phyloP scores from a whole-genome alignment of 441 rosid genomes.

The Francoa sonchifolia region DNA sequence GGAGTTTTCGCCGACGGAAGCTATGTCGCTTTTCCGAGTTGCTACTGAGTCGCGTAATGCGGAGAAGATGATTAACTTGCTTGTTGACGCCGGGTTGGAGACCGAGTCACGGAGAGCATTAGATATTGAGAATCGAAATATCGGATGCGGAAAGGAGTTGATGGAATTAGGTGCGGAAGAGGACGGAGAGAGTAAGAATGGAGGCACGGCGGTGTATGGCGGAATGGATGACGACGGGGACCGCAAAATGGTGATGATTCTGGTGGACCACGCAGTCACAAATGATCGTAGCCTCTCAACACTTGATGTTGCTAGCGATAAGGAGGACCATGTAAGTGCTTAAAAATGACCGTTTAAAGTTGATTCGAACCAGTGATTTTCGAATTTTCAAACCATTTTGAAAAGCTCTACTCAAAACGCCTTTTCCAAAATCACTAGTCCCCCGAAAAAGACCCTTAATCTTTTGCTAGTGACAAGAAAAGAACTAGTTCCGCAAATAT shows the following conservation, averaged over 20 bases:
- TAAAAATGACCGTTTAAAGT: not conserved
- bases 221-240: conserved; percentile 29
- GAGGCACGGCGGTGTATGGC: conserved; percentile 21
- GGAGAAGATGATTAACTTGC: conserved; percentile 27
- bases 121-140: conserved; percentile 23
- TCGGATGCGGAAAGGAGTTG: conserved; percentile 23
- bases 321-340: conserved; percentile 29
- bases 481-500: no score
- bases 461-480: no score
- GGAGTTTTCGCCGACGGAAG: conserved; percentile 19
- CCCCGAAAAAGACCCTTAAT: no score
- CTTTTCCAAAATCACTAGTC: no score
- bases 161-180: conserved; percentile 27
- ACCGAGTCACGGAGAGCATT: conserved; percentile 13
- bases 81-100: conserved; percentile 30
- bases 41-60: conserved; percentile 26
- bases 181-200: conserved; percentile 24
- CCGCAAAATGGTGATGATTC: conserved; percentile 32
- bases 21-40: conserved; percentile 26
- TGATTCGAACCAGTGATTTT: no score
- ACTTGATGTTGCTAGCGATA: conserved; percentile 24
- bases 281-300: conserved; percentile 40
- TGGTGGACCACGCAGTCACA: conserved; percentile 26
- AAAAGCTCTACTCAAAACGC: no score
- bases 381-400: no score